Base-by-base conservation (phyloP, 208 protist genomes). In the Sergeia podlipaevii region DNA sequence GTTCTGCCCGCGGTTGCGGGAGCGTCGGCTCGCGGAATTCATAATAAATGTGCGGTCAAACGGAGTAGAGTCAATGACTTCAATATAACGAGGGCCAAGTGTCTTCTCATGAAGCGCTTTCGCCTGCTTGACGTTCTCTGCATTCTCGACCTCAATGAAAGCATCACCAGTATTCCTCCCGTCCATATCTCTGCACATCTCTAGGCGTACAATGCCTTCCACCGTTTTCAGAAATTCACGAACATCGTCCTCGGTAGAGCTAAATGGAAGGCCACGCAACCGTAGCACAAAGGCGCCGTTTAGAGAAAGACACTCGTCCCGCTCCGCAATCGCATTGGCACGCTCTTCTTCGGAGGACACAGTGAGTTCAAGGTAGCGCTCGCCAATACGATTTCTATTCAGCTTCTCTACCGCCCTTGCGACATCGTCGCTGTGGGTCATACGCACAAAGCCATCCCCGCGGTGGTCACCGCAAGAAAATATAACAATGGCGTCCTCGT, bases 251-350 rank as follows among this genome's bases (percentile, higher is more conserved):
- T 75, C 65, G 2, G 69, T 77, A 10, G 77, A 28, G 1, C 20
- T 32, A 60, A 84, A 94, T 10, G 86, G 86, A 1, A 94, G 52
- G 4, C 86, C 86, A 4, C 83, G 79, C 7, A 94, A 73, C 15
- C 76, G 72, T n/a, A 81, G 65, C 0, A 85, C 77, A 13, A 69
- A 28, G 15, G 44, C 43, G 37, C 64, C 70, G 51, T 51, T 55
- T n/a, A n/a, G n/a, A n/a, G n/a, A n/a, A n/a, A n/a, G n/a, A n/a
- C n/a, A n/a, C n/a, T n/a, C n/a, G n/a, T n/a, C n/a, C 47, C 65
- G 46, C 24, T 48, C 23, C 50, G 67, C 59, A 17, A 44, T 28
- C 37, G 26, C 61, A 0, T 15, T 28, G 20, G 50, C 41, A 2
- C 52, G 62, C 15, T 60, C 62, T 53, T 72, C 60, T 41, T 75